Conservation (phyloP, 192 early-diverging fungal species). For the Coemansia guatemalensis region DNA sequence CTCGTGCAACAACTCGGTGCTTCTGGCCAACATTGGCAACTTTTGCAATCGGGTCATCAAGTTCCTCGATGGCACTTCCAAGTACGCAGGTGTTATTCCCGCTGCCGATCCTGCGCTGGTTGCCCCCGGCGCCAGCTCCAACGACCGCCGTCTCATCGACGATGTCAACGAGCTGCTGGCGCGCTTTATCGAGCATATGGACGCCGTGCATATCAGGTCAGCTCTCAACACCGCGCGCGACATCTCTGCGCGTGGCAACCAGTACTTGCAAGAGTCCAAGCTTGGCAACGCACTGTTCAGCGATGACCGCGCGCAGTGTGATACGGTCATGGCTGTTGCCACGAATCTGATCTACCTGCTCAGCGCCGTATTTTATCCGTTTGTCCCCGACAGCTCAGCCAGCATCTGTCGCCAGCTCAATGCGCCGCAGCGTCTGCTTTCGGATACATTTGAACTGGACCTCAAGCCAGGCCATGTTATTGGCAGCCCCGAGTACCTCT, state of each 20-base stretch:
- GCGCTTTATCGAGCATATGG: constrained; percentile 75
- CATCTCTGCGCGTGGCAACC: constrained; percentile 92
- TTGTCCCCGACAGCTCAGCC: constrained; percentile 85
- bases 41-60: constrained; percentile 97
- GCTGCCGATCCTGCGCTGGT: constrained; percentile 45
- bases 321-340: constrained; percentile 80
- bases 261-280: constrained; percentile 90
- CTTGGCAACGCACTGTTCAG: constrained; percentile 87
- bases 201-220: constrained; percentile 79
- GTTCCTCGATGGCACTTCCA: constrained; percentile 75
- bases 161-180: constrained; percentile 79
- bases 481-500: constrained; percentile 87
- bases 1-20: constrained; percentile 91
- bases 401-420: constrained; percentile 84
- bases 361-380: constrained; percentile 83
- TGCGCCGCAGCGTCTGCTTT: constrained; percentile 71
- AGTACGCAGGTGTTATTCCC: constrained; percentile 87
- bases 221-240: constrained; percentile 89
- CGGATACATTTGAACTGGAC: constrained; percentile 74
- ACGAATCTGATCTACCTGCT: constrained; percentile 90
- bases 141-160: constrained; percentile 72
- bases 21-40: constrained; percentile 95
- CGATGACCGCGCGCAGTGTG: constrained; percentile 75
- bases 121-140: constrained; percentile 51
- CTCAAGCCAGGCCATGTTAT: constrained; percentile 82